Conservation (phyloP, 1,139 yeast species). For the Protomyces inundatus region DNA sequence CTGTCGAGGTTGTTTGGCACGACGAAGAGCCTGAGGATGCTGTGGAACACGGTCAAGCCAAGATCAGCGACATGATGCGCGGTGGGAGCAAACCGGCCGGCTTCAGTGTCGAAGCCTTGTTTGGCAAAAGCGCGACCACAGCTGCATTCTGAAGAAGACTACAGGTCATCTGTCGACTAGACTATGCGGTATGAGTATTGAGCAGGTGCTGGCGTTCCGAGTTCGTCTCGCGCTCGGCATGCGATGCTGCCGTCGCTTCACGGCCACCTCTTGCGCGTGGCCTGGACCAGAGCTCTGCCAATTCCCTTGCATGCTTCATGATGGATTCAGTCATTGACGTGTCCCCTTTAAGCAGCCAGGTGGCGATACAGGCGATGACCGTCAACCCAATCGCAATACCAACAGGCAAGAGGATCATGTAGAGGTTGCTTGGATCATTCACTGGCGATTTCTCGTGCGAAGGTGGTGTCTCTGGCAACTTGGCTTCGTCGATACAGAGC, state of each 20-base stretch:
- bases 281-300: background rate
- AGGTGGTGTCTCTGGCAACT: background rate
- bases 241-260: background rate
- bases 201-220: background rate
- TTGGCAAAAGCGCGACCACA: conserved; percentile 1
- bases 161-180: background rate
- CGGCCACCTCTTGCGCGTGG: background rate
- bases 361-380: background rate
- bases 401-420: background rate
- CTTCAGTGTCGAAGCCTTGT: background rate
- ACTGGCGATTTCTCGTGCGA: background rate
- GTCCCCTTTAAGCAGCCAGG: background rate
- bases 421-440: background rate
- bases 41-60: conserved; percentile 10
- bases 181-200: background rate
- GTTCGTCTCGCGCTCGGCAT: background rate
- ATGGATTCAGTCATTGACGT: background rate
- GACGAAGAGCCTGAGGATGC: background rate
- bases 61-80: background rate
- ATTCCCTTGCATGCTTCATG: background rate
- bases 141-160: background rate
- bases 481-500: background rate
- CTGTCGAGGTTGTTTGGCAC: conserved; percentile 10
- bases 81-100: background rate
- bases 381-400: background rate